phyloP scores from a whole-genome alignment of 345 rosid species.

The Citrus sp. region DNA sequence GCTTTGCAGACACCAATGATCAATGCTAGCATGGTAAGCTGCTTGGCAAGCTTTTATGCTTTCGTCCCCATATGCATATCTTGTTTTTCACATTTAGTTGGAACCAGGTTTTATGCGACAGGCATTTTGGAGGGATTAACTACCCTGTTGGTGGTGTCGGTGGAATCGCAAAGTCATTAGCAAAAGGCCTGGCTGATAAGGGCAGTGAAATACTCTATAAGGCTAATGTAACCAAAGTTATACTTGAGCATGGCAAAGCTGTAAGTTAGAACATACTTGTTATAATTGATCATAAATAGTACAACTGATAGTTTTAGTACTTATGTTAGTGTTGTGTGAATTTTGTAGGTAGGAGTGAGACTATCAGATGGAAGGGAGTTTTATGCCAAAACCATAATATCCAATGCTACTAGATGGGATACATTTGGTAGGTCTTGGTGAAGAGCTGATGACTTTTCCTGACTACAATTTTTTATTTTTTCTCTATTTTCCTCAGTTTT shows the following conservation, averaged over 20 bases:
- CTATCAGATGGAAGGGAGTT: slow-evolving; percentile 82
- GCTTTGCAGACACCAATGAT: slow-evolving; percentile 95
- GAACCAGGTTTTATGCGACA: slow-evolving; percentile 85
- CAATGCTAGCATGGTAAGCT: slow-evolving; percentile 86
- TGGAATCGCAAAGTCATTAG: slow-evolving; percentile 80
- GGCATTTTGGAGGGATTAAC: slow-evolving; percentile 97
- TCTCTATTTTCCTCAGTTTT: not conserved
- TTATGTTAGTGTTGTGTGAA: slow-evolving; percentile 8
- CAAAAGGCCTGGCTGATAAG: slow-evolving; percentile 68
- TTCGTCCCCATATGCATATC: not conserved
- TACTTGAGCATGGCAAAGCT: slow-evolving; percentile 78
- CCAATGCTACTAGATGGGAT: slow-evolving; percentile 99
- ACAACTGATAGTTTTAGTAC: not conserved
- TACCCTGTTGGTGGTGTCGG: slow-evolving; percentile 97
- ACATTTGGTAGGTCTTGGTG: slow-evolving; percentile 74
- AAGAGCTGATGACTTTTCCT: not conserved
- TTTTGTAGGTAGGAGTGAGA: slow-evolving; percentile 76
- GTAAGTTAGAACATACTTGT: slow-evolving; percentile 44
- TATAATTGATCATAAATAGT: slow-evolving; percentile 1
- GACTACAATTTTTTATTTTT: not conserved
- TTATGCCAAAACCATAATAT: slow-evolving; percentile 70
- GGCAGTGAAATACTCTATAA: slow-evolving; percentile 84
- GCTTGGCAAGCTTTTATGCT: slow-evolving; percentile 2
- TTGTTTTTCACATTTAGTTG: slow-evolving; percentile 12
- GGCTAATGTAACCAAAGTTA: slow-evolving; percentile 71